Conservation (phyloP, 371 early-diverging fungal species). For the Haplosporangium sp. region DNA sequence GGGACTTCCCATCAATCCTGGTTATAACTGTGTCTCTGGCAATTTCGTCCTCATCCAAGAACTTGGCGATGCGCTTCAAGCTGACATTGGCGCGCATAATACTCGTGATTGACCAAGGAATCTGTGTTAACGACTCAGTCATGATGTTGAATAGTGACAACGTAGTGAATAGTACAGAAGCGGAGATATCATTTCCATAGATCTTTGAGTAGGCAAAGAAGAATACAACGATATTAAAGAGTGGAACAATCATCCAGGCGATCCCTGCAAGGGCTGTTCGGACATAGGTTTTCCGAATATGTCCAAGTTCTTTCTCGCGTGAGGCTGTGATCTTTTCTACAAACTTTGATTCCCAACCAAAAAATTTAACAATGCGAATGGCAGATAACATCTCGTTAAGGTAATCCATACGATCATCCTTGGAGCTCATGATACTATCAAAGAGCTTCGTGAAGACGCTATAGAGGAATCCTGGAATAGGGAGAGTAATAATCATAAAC, state of each 20-base stretch:
- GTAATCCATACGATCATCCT: slow-evolving; percentile 73
- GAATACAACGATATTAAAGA: slow-evolving; percentile 65
- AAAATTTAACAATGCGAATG: slow-evolving; percentile 84
- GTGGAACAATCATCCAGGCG: slow-evolving; percentile 60
- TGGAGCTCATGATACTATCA: slow-evolving; percentile 62
- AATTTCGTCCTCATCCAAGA: slow-evolving; percentile 80
- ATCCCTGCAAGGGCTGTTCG: slow-evolving; percentile 32
- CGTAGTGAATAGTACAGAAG: slow-evolving; percentile 73
- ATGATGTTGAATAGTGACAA: slow-evolving; percentile 72
- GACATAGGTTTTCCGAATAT: slow-evolving; percentile 50
- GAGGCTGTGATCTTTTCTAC: slow-evolving; percentile 59
- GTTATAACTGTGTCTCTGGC: slow-evolving; percentile 35
- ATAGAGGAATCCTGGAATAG: slow-evolving; percentile 65
- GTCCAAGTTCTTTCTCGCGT: slow-evolving; percentile 61
- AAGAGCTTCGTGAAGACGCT: slow-evolving; percentile 62
- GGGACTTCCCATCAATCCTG: slow-evolving; percentile 41
- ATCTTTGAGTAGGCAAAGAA: slow-evolving; percentile 63
- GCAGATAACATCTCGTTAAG: slow-evolving; percentile 72
- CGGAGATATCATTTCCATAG: slow-evolving; percentile 63
- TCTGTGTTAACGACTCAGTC: slow-evolving; percentile 71
- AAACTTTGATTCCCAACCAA: slow-evolving; percentile 84
- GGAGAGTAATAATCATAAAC: slow-evolving; percentile 67
- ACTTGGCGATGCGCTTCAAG: slow-evolving; percentile 71
- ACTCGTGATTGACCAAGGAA: slow-evolving; percentile 73
- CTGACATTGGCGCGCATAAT: slow-evolving; percentile 77